phyloP scores from a whole-genome alignment of 2,329 filamentous ascomycete genomes.

The Pseudocercospora cruenta region DNA sequence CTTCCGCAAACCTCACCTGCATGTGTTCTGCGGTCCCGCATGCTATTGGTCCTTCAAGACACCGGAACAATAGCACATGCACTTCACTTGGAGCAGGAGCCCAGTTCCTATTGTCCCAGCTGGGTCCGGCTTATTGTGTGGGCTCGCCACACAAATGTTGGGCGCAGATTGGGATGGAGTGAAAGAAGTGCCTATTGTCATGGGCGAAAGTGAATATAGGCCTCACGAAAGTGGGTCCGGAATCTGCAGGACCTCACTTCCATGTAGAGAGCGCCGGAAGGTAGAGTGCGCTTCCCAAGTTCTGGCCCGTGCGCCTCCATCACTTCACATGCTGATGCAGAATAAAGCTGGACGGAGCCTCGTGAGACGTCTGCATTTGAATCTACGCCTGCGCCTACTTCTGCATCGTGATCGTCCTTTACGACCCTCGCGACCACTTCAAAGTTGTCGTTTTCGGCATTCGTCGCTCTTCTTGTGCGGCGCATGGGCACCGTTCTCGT shows the following conservation, averaged over 20 bases:
- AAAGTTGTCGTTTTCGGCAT: too few species aligned
- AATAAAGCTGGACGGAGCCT: neutral
- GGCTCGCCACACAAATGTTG: neutral
- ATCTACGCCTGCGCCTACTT: too few species aligned
- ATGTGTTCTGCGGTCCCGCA: neutral
- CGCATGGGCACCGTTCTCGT: too few species aligned
- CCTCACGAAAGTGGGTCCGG: neutral
- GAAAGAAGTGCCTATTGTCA: neutral
- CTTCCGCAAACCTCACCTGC: slow-evolving; percentile 13
- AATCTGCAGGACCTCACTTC: neutral
- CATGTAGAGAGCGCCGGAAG: neutral
- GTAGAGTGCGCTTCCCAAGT: neutral
- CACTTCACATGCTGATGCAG: neutral
- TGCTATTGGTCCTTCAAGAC: neutral
- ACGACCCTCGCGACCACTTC: too few species aligned
- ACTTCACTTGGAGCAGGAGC: neutral
- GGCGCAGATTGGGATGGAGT: neutral
- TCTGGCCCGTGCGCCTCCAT: neutral
- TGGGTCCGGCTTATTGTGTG: neutral
- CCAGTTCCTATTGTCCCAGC: slow-evolving; percentile 2
- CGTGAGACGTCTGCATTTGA: too few species aligned
- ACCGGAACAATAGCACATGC: slow-evolving; percentile 6
- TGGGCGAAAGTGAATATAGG: neutral
- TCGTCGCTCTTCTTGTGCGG: too few species aligned
- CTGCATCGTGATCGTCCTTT: too few species aligned